Evolutionary conservation across 345 rosid species (phyloP), one percentile per base, ranked within the genome.

Genomic region (Lumnitzera littorea): DNA sequence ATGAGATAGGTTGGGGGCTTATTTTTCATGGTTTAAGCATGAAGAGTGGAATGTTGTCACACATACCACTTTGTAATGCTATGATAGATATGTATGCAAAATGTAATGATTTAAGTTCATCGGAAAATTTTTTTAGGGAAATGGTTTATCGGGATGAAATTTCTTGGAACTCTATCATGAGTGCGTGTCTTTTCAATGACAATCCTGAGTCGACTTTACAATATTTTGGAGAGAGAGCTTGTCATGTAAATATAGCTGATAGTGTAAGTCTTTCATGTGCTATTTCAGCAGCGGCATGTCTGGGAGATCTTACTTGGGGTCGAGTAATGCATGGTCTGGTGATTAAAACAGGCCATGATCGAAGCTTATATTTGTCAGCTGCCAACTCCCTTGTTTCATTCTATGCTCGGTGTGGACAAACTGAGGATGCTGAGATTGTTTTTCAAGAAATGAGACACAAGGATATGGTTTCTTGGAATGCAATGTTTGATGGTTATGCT

Each of bases 81-180:
- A 63, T 84, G 59, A 61, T 84, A 15, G 80, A 78, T 62, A 78
- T 80, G 78, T 82, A 82, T 62, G 84, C 88, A 41, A 74, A 87
- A 78, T 76, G 80, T 1, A 65, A 80, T 3, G 83, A 80, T 62
- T 67, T 82, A 64, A 56, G 66, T 61, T 78, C 85, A 1, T 73
- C 82, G 1, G 81, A 77, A 70, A 25, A 62, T 51, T 56, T 72
- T 57, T 80, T 82, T 46, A 17, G 41, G 13, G 66, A 66, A 62
- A 74, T 78, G 80, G 74, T 57, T 24, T 49, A 17, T 24, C 70
- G 76, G 72, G 91, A 82, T 46, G 48, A 66, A 57, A 69, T 87
- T 54, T 70, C 91, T 67, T 87, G 91, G 95, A 87, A 87, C 70
- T 73, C 91, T 5, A 58, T 82, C 20, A 16, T 79, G 67, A 78